Evolutionary conservation across 306 rosid genomes (phyloP), one percentile per base, ranked within the genome.

Genomic region (Rosa rugosa): DNA sequence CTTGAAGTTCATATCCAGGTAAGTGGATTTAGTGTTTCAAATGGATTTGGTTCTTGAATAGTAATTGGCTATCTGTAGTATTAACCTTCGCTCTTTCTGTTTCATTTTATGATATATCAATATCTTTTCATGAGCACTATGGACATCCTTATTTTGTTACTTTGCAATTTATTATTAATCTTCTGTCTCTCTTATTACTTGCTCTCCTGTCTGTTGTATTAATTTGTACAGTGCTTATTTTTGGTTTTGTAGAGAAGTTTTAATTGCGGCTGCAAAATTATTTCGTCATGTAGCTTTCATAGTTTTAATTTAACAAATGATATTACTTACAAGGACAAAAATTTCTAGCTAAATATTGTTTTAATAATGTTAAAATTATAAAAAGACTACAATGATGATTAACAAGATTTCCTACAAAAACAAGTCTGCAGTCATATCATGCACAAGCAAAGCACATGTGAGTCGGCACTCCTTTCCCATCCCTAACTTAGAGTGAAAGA

Each of bases 1-100:
- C 88, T 94, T 78, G 97, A 94, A 86, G 99, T 91, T 81, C 99
- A 95, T 88, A 95, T 95, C 77, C 98, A 95, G 97, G 98, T 81
- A 89, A 88, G 97, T 83, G 59, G 84, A 82, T 81, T 9, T 71
- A 57, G 74, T 80, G 65, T 80, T 80, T 77, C 72, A 44, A 46
- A 40, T 42, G 46, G 46, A 44, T 81, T 46, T 63, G 51, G 31
- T 49, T 78, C n/a, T 59, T 40, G 22, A 47, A 31, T 5, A 38
- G 45, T 46, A 17, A 40, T 59, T 75, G 34, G 22, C 41, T 75
- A 64, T 16, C 40, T 46, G 8, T 57, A 20, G 14, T 72, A n/a
- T 67, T 73, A 27, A 18, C 11, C 31, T 51, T 49, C 1, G 5
- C 9, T 31, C 62, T 31, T 9, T 71, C 45, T 36, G 31, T 20